phyloP scores from a whole-genome alignment of 2,329 filamentous ascomycete genomes.

The Tricladium varicosporioides region DNA sequence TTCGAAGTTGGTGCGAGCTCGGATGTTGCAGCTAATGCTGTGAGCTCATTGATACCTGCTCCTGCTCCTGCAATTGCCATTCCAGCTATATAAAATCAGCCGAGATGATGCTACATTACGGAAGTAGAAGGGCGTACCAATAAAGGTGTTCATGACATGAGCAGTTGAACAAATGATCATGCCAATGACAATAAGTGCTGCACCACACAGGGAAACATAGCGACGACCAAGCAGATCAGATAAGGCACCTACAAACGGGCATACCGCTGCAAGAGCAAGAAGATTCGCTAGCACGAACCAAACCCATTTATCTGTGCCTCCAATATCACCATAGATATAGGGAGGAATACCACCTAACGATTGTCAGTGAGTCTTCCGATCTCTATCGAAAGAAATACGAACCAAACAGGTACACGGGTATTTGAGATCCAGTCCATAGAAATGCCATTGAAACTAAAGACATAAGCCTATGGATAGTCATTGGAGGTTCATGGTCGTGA shows the following conservation, averaged over 20 bases:
- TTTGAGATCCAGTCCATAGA: slow-evolving; percentile 60
- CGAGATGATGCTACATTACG: background rate
- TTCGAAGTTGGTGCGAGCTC: slow-evolving; percentile 66
- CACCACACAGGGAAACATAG: slow-evolving; percentile 55
- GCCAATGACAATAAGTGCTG: slow-evolving; percentile 52
- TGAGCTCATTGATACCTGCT: slow-evolving; percentile 67
- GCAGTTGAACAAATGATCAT: slow-evolving; percentile 59
- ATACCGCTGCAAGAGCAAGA: slow-evolving; percentile 54
- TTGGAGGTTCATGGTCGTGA: slow-evolving; percentile 45
- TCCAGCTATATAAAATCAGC: slow-evolving; percentile 37
- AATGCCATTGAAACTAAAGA: slow-evolving; percentile 57
- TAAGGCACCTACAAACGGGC: slow-evolving; percentile 64
- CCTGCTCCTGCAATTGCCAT: slow-evolving; percentile 59
- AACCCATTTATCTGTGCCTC: slow-evolving; percentile 44
- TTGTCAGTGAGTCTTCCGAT: background rate
- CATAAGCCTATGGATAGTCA: slow-evolving; percentile 59
- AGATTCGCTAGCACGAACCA: slow-evolving; percentile 46
- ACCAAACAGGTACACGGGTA: slow-evolving; percentile 53
- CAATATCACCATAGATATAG: slow-evolving; percentile 57
- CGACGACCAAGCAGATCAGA: slow-evolving; percentile 63
- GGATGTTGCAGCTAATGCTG: slow-evolving; percentile 64
- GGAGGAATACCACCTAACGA: slow-evolving; percentile 44
- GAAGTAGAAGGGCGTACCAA: slow-evolving; percentile 43
- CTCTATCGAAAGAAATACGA: slow-evolving; percentile 12
- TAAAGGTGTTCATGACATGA: slow-evolving; percentile 58